These are phyloP conservation scores for Aquilaria sinensis DNA, from an alignment of 345 rosid species.

Conservation along the genomic window DNA sequence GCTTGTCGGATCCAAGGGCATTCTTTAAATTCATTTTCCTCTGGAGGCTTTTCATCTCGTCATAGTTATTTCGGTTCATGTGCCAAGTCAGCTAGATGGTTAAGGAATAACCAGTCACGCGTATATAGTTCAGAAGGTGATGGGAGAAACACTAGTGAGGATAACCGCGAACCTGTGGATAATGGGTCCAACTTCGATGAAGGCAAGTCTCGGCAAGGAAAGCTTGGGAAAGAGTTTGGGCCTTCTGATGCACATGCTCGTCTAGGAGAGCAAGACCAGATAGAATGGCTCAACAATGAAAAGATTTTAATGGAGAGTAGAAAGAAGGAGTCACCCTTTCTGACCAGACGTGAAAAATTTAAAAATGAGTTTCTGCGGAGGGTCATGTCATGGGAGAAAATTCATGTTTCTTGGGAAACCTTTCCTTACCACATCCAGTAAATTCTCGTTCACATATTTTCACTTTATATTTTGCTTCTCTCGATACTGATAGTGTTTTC, in stretches of 20 bases:
- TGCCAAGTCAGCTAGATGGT: slow-evolving; percentile 18
- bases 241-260: slow-evolving; percentile 55
- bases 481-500: slow-evolving; percentile 5
- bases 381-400: slow-evolving; percentile 87
- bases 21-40: slow-evolving; percentile 24
- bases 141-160: slow-evolving; percentile 79
- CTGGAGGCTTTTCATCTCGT: slow-evolving; percentile 18
- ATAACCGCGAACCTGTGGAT: slow-evolving; percentile 43
- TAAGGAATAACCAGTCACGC: slow-evolving; percentile 38
- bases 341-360: slow-evolving; percentile 69
- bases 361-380: slow-evolving; percentile 72
- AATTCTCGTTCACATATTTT: slow-evolving; percentile 16
- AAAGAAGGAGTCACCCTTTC: slow-evolving; percentile 74
- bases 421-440: slow-evolving; percentile 95
- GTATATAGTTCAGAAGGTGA: slow-evolving; percentile 74
- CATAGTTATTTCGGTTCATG: slow-evolving; percentile 14
- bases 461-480: slow-evolving; percentile 4
- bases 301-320: slow-evolving; percentile 64
- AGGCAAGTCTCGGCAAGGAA: slow-evolving; percentile 34
- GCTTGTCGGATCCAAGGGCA: slow-evolving; percentile 31
- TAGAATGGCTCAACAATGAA: slow-evolving; percentile 87
- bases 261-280: slow-evolving; percentile 90
- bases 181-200: slow-evolving; percentile 35
- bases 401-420: slow-evolving; percentile 83
- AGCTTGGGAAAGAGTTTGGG: slow-evolving; percentile 24